Evolutionary conservation across 73 alveolate genomes (phyloP), one percentile per base, ranked within the genome.

Genomic region (Breviolum minutum): DNA sequence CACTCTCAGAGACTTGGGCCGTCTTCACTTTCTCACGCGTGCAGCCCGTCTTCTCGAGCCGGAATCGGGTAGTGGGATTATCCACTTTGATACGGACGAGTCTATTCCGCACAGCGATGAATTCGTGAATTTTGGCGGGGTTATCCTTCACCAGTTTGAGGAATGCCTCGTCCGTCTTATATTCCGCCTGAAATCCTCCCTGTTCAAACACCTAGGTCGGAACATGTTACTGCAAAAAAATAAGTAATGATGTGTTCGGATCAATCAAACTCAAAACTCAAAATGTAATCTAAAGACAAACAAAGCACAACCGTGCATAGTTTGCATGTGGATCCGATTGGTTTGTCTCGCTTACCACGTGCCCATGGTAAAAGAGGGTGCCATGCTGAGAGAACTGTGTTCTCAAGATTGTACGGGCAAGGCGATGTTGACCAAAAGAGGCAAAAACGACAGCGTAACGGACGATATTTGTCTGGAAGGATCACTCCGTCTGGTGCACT

Each of bases 141-240:
- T 82, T 82, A 1, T 82, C 91, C 48, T 82, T 62, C 7, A 54
- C 48, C 32, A 29, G 60, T 48, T 82, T 82, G 5, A 5, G 2
- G 73, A 82, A 82, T 7, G 6, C 54, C 12, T 54, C 74, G 27
- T 82, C 91, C 19, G 91, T 48, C 71, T 24, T 48, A 26, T 7
- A 82, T 17, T 82, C 91, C 3, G 91, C 91, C n/a, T 32, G 73
- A 48, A 82, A 82, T 13, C 91, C 91, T 13, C 91, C 91, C 32
- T 82, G 91, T 14, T 24, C 66, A 69, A 69, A 82, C 26, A 54
- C 91, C 91, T 82, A 19, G 7, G 48, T 73, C 22, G 30, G 22
- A 16, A 12, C 32, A 73, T 20, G 40, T 16, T 73, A 24, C n/a
- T 73, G 22, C 10, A 20, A 73, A 73, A 73, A 24, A 16, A 8